These are phyloP conservation scores for Backusella sp. DNA, from an alignment of 192 early-diverging fungal genomes.

Conservation along the genomic window DNA sequence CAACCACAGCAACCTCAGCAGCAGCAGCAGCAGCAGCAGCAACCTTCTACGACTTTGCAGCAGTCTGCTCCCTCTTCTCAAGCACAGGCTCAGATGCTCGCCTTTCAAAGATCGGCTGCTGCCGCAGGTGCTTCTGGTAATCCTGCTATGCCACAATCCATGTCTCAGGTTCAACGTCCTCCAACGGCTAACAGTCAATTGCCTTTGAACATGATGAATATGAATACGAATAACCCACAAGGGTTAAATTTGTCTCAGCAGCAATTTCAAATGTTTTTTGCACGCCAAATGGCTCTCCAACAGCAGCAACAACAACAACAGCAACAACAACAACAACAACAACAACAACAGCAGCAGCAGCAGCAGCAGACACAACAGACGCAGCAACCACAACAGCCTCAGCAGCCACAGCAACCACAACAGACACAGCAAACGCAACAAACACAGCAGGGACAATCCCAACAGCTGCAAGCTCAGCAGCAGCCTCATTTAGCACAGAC, in stretches of 20 bases:
- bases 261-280: conserved; percentile 26
- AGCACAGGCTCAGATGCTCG: conserved; percentile 25
- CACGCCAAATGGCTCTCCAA: conserved; percentile 30
- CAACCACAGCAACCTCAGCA: too few species aligned
- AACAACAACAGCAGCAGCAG: background rate
- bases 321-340: conserved; percentile 7
- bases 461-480: conserved; percentile 10
- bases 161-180: background rate
- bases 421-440: conserved; percentile 20
- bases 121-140: background rate
- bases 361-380: background rate
- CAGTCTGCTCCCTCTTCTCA: conserved; percentile 19
- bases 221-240: background rate
- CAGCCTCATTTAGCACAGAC: background rate
- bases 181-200: background rate
- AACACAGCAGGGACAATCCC: conserved; percentile 15
- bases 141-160: background rate
- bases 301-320: conserved; percentile 28
- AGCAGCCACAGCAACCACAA: conserved; percentile 10
- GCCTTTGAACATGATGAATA: conserved; percentile 13
- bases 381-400: background rate
- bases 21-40: too few species aligned
- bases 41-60: background rate
- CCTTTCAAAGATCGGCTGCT: conserved; percentile 12
- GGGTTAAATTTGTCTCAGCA: conserved; percentile 16